phyloP scores from a whole-genome alignment of 2,329 filamentous ascomycete genomes.

The Aspergillus hortae region DNA sequence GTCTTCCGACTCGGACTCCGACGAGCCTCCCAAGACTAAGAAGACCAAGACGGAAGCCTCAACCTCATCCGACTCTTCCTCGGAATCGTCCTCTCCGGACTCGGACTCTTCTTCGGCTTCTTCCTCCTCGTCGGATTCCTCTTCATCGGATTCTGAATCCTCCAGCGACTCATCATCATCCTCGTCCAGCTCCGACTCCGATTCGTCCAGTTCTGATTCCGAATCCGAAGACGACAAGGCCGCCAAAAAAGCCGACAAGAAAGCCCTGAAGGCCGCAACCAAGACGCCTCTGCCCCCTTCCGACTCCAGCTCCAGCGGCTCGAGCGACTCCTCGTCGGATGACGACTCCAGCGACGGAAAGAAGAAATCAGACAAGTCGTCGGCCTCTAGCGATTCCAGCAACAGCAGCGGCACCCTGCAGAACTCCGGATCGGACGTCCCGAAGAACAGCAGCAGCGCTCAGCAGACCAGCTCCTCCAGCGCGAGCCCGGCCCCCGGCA shows the following conservation, averaged over 20 bases:
- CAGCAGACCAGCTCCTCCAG: conserved; percentile 47
- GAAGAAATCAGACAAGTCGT: conserved; percentile 11
- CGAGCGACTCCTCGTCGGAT: conserved; percentile 24
- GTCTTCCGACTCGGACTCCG: conserved; percentile 33
- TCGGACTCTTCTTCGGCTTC: conserved; percentile 18
- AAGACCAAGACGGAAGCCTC: conserved; percentile 47
- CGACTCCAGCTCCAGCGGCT: conserved; percentile 24
- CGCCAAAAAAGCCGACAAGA: conserved; percentile 23
- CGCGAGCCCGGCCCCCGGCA: conserved; percentile 44
- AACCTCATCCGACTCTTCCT: conserved; percentile 21
- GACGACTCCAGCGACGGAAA: conserved; percentile 23
- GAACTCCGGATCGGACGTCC: conserved; percentile 20
- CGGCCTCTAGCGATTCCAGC: conserved; percentile 20
- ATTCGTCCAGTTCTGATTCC: conserved; percentile 1
- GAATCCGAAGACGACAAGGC: conserved; percentile 25
- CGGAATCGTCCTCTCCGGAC: conserved; percentile 18
- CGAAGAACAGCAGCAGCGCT: conserved; percentile 23
- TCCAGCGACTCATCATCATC: conserved; percentile 13
- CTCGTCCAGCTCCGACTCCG: conserved; percentile 14
- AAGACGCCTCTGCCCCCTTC: conserved; percentile 37
- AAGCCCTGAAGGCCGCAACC: conserved; percentile 29
- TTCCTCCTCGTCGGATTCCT: conserved; percentile 27
- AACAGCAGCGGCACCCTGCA: conserved; percentile 31
- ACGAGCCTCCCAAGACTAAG: conserved; percentile 50
- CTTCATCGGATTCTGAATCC: conserved; percentile 14